Evolutionary conservation across 1,139 yeast species (phyloP).

Genomic region (Yamadazyma songkhlaensis): DNA sequence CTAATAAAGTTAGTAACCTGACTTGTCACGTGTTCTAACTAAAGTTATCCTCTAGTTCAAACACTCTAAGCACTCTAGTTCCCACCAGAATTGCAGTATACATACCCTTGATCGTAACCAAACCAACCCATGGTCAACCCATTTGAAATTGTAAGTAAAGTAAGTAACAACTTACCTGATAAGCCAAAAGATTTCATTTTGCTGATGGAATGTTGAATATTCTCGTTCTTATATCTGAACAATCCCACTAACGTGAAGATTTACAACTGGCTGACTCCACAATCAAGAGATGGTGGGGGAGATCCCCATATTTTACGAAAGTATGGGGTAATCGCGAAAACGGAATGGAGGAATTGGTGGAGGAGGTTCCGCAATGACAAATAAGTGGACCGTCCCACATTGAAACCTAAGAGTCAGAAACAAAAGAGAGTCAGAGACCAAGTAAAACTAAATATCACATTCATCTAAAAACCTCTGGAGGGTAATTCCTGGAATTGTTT

Average conservation of each 20-base stretch:
- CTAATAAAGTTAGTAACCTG: background rate
- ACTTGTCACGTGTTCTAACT: too few species aligned
- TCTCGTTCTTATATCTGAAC: background rate
- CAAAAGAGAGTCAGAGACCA: background rate
- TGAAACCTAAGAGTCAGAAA: too few species aligned
- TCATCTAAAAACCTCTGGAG: background rate
- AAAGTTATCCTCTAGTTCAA: too few species aligned
- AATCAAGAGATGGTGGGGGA: background rate
- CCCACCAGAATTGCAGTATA: too few species aligned
- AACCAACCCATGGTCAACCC: constrained; percentile 28
- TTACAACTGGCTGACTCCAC: too few species aligned
- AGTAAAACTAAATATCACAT: background rate
- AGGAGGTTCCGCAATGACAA: too few species aligned
- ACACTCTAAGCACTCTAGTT: too few species aligned
- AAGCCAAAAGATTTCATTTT: constrained; percentile 14
- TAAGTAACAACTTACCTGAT: constrained; percentile 11
- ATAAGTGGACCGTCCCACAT: too few species aligned
- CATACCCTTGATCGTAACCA: constrained; percentile 68
- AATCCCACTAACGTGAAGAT: background rate
- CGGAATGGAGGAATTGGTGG: too few species aligned
- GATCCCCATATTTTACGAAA: background rate
- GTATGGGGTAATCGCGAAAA: constrained; percentile 1
- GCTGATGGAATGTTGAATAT: background rate
- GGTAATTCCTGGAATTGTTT: constrained; percentile 23
- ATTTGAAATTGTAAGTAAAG: constrained; percentile 13